Evolutionary conservation across 2,329 filamentous ascomycete genomes (phyloP).

Genomic region (Aspergillus costaricaensis): DNA sequence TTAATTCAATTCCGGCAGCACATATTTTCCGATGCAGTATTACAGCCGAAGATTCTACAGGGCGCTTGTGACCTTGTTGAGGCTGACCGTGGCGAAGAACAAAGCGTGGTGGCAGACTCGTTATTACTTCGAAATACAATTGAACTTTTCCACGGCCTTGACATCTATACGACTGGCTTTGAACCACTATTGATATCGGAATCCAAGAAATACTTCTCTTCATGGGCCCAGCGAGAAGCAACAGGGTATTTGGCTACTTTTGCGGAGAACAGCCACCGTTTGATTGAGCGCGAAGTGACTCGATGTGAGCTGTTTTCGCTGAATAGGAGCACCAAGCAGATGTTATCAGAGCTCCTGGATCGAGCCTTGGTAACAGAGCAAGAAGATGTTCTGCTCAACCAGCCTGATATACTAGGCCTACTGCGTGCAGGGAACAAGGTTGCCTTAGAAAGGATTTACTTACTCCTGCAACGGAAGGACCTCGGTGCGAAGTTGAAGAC

Average conservation of each 20-base stretch:
- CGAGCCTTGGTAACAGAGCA: conserved; percentile 69
- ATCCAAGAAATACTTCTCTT: conserved; percentile 68
- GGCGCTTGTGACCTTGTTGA: conserved; percentile 78
- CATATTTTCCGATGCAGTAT: conserved; percentile 56
- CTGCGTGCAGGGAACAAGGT: conserved; percentile 69
- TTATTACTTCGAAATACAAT: conserved; percentile 72
- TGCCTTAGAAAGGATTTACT: conserved; percentile 75
- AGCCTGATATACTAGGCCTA: conserved; percentile 69
- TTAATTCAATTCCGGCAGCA: conserved; percentile 71
- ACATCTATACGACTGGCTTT: conserved; percentile 76
- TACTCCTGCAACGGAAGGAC: conserved; percentile 70
- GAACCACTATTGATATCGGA: conserved; percentile 71
- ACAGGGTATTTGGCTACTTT: conserved; percentile 70
- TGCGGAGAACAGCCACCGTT: conserved; percentile 66
- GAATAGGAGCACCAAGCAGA: conserved; percentile 77
- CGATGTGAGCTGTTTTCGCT: conserved; percentile 81
- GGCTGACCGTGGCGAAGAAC: conserved; percentile 63
- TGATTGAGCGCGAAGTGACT: conserved; percentile 71
- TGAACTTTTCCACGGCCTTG: conserved; percentile 80
- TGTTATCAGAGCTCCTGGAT: conserved; percentile 73
- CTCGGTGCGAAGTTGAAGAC: conserved; percentile 69
- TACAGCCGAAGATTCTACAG: conserved; percentile 59
- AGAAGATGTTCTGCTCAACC: conserved; percentile 65
- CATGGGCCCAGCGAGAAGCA: conserved; percentile 70
- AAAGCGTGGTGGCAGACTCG: conserved; percentile 59